These are phyloP conservation scores for Quercus variabilis DNA, from an alignment of 306 rosid genomes.

Conservation along the genomic window DNA sequence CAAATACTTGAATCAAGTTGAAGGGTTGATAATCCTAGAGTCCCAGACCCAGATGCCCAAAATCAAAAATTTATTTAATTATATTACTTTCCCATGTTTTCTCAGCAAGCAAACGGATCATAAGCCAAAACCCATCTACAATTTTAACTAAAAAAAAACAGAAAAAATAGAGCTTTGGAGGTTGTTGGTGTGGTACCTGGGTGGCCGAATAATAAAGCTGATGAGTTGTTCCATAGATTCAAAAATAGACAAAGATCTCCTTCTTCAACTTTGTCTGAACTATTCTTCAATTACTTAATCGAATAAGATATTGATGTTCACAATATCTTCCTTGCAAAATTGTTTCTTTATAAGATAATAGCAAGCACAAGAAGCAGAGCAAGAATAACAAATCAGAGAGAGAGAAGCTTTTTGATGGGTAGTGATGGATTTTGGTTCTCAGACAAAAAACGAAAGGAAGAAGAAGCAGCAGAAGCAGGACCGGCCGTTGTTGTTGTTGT, in stretches of 20 bases:
- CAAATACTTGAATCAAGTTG: constrained; percentile 15
- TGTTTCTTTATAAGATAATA: constrained; percentile 5
- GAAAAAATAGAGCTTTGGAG: not conserved
- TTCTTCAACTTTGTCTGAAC: constrained; percentile 3
- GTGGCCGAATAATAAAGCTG: constrained; percentile 65
- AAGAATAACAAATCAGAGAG: not conserved
- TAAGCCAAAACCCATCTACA: constrained; percentile 19
- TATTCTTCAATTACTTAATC: constrained; percentile 13
- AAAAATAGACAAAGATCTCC: constrained; percentile 27
- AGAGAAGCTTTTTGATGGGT: constrained; percentile 13
- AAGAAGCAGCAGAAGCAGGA: constrained; percentile 25
- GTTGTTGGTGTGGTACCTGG: constrained; percentile 33
- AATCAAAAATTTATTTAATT: not conserved
- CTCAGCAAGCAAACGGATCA: constrained; percentile 7
- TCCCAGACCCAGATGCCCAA: constrained; percentile 7
- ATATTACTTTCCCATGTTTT: not conserved
- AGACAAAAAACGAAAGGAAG: constrained; percentile 22
- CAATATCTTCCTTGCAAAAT: not conserved
- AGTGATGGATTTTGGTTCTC: constrained; percentile 27
- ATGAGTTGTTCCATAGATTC: constrained; percentile 60
- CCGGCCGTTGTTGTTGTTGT: constrained; percentile 28
- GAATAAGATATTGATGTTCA: constrained; percentile 6
- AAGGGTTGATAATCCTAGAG: not conserved
- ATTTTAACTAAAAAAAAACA: not conserved
- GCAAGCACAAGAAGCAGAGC: not conserved